phyloP scores from a whole-genome alignment of 805 yeast species.

The Teunomyces stri region DNA sequence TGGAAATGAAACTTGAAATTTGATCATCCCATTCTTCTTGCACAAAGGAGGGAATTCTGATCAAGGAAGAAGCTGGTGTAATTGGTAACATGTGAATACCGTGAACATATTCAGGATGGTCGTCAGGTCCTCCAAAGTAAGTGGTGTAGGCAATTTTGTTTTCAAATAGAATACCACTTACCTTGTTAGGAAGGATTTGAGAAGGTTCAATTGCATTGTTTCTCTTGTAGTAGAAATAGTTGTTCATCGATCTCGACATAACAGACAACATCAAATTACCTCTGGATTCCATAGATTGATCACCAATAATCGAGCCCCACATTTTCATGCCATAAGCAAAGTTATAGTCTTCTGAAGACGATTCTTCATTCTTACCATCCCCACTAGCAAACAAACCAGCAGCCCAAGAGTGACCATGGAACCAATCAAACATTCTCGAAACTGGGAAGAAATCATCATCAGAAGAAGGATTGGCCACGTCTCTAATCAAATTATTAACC shows the following conservation, averaged over 20 bases:
- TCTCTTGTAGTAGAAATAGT: conserved; percentile 17
- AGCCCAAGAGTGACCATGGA: conserved; percentile 27
- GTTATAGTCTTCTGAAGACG: conserved; percentile 23
- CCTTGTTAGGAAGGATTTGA: conserved; percentile 17
- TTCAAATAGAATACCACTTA: conserved; percentile 22
- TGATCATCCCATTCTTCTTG: conserved; percentile 22
- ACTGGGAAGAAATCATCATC: conserved; percentile 21
- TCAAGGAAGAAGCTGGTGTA: conserved; percentile 22
- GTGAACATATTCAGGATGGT: conserved; percentile 20
- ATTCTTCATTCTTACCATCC: conserved; percentile 24
- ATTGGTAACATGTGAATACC: conserved; percentile 27
- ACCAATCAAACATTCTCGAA: conserved; percentile 25
- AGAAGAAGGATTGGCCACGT: conserved; percentile 22
- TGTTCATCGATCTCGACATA: conserved; percentile 18
- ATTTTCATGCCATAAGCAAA: conserved; percentile 26
- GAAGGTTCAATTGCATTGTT: conserved; percentile 18
- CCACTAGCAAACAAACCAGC: conserved; percentile 17
- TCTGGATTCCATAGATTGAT: conserved; percentile 22
- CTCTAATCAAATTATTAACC: conserved; percentile 22
- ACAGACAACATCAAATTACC: conserved; percentile 25
- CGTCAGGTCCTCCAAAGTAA: conserved; percentile 18
- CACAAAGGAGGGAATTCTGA: conserved; percentile 18
- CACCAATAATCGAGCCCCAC: conserved; percentile 22
- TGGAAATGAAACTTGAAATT: conserved; percentile 30
- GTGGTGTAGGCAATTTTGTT: conserved; percentile 24